These are phyloP conservation scores for Chaetothyriales sp. DNA, from an alignment of 2,329 filamentous ascomycete species.

Conservation along the genomic window DNA sequence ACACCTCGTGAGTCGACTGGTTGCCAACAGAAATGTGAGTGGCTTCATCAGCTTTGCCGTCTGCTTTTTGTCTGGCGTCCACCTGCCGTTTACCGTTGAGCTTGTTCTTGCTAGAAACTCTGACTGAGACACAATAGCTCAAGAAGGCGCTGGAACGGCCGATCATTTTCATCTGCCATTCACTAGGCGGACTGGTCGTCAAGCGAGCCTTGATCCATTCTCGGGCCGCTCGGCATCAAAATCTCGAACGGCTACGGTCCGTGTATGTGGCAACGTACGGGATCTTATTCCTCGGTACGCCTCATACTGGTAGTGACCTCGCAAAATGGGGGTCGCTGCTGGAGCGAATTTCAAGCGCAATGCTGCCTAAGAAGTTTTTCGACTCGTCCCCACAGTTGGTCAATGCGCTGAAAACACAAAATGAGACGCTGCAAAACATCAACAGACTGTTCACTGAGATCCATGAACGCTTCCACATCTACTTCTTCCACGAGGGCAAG, in stretches of 20 bases:
- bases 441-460: constrained; percentile 60
- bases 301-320: constrained; percentile 55
- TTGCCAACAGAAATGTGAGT: constrained; percentile 44
- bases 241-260: constrained; percentile 51
- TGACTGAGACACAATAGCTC: constrained; percentile 20
- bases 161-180: constrained; percentile 65
- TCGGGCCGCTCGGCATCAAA: constrained; percentile 42
- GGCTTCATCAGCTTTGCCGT: background rate
- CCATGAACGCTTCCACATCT: constrained; percentile 56
- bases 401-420: constrained; percentile 57
- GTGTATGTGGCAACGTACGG: constrained; percentile 64
- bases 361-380: constrained; percentile 53
- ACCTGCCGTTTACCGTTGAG: background rate
- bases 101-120: background rate
- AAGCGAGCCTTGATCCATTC: constrained; percentile 58
- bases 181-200: constrained; percentile 57
- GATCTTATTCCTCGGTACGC: constrained; percentile 64
- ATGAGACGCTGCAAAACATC: constrained; percentile 60
- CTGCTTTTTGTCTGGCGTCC: background rate
- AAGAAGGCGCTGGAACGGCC: constrained; percentile 43
- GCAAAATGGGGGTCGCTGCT: constrained; percentile 55
- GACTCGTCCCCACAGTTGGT: constrained; percentile 56
- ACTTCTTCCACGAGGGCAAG: constrained; percentile 64
- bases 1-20: constrained; percentile 49
- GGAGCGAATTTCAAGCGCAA: constrained; percentile 52